A percentile compares a stretch with the other conserved stretches of the same genome.
Evolutionary conservation across 169 alveolate genomes (phyloP).

Genomic region (Plasmodium inui): DNA sequence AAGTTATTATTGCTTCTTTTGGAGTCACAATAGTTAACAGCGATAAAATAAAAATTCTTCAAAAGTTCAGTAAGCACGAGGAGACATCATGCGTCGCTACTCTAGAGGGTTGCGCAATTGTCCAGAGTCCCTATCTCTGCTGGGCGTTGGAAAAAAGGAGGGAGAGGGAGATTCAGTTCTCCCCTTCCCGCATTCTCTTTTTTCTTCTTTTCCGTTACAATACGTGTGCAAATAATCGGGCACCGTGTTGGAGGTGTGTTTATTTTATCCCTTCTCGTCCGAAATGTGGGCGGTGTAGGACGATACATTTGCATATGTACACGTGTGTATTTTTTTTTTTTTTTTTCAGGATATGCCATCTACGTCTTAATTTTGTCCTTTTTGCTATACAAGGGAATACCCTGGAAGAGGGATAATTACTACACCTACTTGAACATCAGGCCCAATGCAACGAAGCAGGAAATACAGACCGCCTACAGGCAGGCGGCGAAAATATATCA

Average conservation of each 20-base stretch:
- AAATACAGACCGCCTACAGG: constrained; percentile 73
- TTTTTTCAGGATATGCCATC: constrained; percentile 29
- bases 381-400: constrained; percentile 64
- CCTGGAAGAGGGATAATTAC: constrained; percentile 71
- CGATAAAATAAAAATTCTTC: constrained; percentile 60
- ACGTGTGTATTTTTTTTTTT: neutral
- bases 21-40: constrained; percentile 73
- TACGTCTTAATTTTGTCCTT: constrained; percentile 56
- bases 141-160: neutral
- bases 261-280: neutral
- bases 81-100: neutral
- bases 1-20: constrained; percentile 55
- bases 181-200: neutral
- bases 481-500: constrained; percentile 74
- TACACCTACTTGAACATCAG: constrained; percentile 45
- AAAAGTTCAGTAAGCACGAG: constrained; percentile 53
- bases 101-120: neutral
- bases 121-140: neutral
- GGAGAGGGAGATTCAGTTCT: neutral
- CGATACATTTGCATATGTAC: neutral
- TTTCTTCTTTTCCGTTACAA: neutral
- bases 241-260: neutral
- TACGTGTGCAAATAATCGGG: neutral
- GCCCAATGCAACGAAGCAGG: constrained; percentile 73
- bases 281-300: neutral